Conservation (phyloP, 345 rosid species). For the Acer saccharum region DNA sequence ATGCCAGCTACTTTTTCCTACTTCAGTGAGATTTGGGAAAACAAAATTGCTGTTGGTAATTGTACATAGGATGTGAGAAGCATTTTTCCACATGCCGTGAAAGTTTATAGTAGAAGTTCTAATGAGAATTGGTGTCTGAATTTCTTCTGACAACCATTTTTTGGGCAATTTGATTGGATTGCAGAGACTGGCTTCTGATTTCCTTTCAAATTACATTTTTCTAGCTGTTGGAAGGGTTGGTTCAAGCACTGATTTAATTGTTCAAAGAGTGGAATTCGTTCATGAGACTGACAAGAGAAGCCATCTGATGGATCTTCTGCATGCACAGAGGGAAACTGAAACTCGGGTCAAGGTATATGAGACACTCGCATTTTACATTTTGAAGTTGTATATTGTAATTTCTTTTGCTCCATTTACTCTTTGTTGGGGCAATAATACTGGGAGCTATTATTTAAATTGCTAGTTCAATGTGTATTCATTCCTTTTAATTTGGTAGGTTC, state of each 20-base stretch:
- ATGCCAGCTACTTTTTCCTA: neutral
- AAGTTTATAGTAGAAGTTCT: neutral
- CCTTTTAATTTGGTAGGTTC: constrained; percentile 4
- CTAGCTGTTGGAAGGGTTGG: constrained; percentile 99
- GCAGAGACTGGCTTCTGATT: constrained; percentile 97
- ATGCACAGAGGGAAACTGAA: constrained; percentile 86
- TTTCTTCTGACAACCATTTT: neutral
- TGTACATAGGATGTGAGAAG: neutral
- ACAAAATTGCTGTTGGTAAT: neutral
- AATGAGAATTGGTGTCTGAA: neutral
- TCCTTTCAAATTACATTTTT: constrained; percentile 72
- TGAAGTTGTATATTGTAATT: neutral
- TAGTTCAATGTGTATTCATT: neutral
- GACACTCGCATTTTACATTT: neutral
- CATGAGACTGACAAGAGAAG: constrained; percentile 95
- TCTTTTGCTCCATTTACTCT: neutral
- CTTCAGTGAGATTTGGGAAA: neutral
- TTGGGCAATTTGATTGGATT: constrained; percentile 18
- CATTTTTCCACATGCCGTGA: neutral
- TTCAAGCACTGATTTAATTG: constrained; percentile 96
- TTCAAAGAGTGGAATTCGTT: constrained; percentile 93
- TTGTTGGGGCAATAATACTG: neutral
- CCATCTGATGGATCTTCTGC: constrained; percentile 98
- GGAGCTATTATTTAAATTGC: neutral
- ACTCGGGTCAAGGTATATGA: constrained; percentile 70